phyloP scores from a whole-genome alignment of 2,329 filamentous ascomycete species.

The Nemania sp. region DNA sequence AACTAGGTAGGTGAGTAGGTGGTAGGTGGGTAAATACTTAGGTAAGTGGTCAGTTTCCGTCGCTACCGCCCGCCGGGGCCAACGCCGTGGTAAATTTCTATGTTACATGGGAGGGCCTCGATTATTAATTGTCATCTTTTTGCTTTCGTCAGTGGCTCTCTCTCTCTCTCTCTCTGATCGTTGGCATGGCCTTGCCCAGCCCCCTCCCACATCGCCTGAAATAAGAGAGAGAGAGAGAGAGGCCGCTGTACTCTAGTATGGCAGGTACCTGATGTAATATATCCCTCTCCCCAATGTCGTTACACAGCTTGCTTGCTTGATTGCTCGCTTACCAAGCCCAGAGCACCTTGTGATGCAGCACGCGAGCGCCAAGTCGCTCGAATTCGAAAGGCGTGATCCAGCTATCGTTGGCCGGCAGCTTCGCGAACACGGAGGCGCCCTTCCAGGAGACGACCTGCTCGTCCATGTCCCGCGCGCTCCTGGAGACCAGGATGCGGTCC shows the following conservation, averaged over 20 bases:
- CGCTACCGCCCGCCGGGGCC: too few relatives aligned
- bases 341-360: slow-evolving; percentile 81
- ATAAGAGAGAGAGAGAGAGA: background rate
- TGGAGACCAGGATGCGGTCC: slow-evolving; percentile 65
- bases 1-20: too few relatives aligned
- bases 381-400: slow-evolving; percentile 92
- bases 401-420: slow-evolving; percentile 88
- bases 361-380: slow-evolving; percentile 78
- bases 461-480: slow-evolving; percentile 88
- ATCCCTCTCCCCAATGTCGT: too few relatives aligned
- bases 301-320: too few relatives aligned
- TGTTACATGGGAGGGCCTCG: too few relatives aligned
- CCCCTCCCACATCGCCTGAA: background rate
- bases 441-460: slow-evolving; percentile 98
- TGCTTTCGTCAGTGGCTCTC: too few relatives aligned
- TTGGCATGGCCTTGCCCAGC: too few relatives aligned
- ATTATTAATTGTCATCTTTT: too few relatives aligned
- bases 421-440: slow-evolving; percentile 93
- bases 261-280: background rate
- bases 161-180: too few relatives aligned
- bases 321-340: slow-evolving; percentile 57
- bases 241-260: background rate
- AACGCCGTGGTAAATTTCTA: too few relatives aligned
- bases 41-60: too few relatives aligned
- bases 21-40: too few relatives aligned